Conservation (phyloP, 164 flowering plant species). For the Vitis labrusca region DNA sequence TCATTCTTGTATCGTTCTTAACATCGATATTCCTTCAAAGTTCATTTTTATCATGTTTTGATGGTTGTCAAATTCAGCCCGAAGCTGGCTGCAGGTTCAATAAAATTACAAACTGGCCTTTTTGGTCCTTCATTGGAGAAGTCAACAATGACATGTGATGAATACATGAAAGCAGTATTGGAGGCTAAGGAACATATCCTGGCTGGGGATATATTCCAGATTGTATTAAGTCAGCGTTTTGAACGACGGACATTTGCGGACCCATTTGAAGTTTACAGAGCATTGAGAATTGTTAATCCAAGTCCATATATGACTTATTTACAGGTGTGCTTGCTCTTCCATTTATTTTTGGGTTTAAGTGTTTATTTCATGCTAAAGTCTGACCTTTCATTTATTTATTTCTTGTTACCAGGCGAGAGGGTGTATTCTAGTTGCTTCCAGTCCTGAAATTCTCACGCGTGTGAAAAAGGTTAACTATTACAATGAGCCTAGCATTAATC, state of each 20-base stretch:
- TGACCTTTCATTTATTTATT: not conserved
- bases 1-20: not conserved
- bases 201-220: slow-evolving; percentile 96
- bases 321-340: slow-evolving; percentile 44
- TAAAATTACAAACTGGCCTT: slow-evolving; percentile 48
- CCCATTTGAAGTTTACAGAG: slow-evolving; percentile 94
- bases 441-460: slow-evolving; percentile 92
- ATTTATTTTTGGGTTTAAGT: not conserved
- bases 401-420: slow-evolving; percentile 78
- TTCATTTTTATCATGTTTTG: not conserved
- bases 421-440: slow-evolving; percentile 88
- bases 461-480: slow-evolving; percentile 66
- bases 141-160: slow-evolving; percentile 77
- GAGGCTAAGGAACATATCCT: slow-evolving; percentile 87
- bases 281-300: slow-evolving; percentile 91
- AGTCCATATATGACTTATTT: slow-evolving; percentile 93
- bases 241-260: slow-evolving; percentile 91
- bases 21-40: not conserved
- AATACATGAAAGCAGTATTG: slow-evolving; percentile 71
- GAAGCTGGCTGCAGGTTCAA: slow-evolving; percentile 67
- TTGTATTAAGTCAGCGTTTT: slow-evolving; percentile 94
- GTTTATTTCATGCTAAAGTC: not conserved
- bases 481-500: not conserved
- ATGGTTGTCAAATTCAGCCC: slow-evolving; percentile 52
- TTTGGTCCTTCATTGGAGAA: slow-evolving; percentile 65